phyloP scores from a whole-genome alignment of 305 asterid genomes.

The Fraxinus baroniana region DNA sequence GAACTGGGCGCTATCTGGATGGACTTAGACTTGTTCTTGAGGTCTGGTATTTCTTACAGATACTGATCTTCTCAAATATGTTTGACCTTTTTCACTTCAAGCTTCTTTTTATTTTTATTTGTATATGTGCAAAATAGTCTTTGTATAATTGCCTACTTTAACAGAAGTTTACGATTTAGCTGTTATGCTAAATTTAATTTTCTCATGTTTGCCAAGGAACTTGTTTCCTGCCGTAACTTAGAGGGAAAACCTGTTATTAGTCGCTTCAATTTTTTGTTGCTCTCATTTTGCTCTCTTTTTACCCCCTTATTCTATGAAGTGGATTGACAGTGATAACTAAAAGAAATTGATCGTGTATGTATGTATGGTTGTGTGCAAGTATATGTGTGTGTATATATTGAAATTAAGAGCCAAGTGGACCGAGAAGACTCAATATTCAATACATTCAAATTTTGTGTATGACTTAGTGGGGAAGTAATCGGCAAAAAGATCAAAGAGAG shows the following conservation, averaged over 20 bases:
- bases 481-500: neutral
- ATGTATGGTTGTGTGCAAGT: neutral
- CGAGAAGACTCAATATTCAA: neutral
- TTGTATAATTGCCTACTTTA: slow-evolving; percentile 1
- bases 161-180: neutral
- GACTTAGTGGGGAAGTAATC: neutral
- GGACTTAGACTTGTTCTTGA: slow-evolving; percentile 90
- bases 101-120: neutral
- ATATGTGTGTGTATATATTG: neutral
- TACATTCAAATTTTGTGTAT: neutral
- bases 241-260: neutral
- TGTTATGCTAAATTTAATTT: slow-evolving; percentile 6
- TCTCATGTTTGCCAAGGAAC: slow-evolving; percentile 7
- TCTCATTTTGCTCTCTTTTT: neutral
- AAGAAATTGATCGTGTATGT: neutral
- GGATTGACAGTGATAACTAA: neutral
- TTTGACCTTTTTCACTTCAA: slow-evolving; percentile 12
- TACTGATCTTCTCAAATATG: slow-evolving; percentile 30
- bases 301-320: neutral
- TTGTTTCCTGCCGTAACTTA: slow-evolving; percentile 3
- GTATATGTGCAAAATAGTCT: slow-evolving; percentile 3
- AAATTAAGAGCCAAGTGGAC: neutral
- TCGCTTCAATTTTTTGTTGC: neutral
- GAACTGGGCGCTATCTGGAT: slow-evolving; percentile 83
- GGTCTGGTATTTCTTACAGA: slow-evolving; percentile 59